Evolutionary conservation across 345 rosid species (phyloP).

Genomic region (Luvunga scandens): DNA sequence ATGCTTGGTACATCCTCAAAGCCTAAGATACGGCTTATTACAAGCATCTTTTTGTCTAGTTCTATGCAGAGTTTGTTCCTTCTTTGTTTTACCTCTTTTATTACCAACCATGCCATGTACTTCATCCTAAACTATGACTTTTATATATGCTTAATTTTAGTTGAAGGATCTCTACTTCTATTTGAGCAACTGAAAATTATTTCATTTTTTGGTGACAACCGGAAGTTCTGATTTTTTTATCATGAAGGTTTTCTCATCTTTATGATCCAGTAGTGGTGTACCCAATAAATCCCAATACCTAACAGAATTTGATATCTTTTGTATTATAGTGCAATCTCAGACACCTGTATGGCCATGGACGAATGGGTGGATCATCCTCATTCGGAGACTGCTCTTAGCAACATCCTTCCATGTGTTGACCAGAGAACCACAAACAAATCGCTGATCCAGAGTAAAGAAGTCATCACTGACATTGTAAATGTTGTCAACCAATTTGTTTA

Average conservation of each 20-base stretch:
- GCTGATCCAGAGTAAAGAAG: slow-evolving; percentile 86
- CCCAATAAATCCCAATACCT: background rate
- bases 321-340: slow-evolving; percentile 66
- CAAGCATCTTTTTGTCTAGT: background rate
- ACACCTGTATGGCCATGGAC: slow-evolving; percentile 88
- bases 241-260: background rate
- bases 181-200: background rate
- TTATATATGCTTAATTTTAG: background rate
- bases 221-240: background rate
- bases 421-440: slow-evolving; percentile 82
- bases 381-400: slow-evolving; percentile 82
- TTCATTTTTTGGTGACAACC: background rate
- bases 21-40: background rate
- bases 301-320: background rate
- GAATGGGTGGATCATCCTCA: slow-evolving; percentile 94
- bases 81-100: background rate
- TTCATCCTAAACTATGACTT: background rate
- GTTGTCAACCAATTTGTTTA: slow-evolving; percentile 82
- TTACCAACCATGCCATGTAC: background rate
- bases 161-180: background rate
- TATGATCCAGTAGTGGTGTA: background rate
- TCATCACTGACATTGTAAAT: slow-evolving; percentile 69
- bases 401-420: slow-evolving; percentile 95
- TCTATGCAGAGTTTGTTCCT: background rate
- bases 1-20: background rate